Percentiles rank a stretch among this genome's conserved stretches.
Evolutionary conservation across 768 basidiomycete species (phyloP).

Genomic region (Xerocomellus dryophilus): DNA sequence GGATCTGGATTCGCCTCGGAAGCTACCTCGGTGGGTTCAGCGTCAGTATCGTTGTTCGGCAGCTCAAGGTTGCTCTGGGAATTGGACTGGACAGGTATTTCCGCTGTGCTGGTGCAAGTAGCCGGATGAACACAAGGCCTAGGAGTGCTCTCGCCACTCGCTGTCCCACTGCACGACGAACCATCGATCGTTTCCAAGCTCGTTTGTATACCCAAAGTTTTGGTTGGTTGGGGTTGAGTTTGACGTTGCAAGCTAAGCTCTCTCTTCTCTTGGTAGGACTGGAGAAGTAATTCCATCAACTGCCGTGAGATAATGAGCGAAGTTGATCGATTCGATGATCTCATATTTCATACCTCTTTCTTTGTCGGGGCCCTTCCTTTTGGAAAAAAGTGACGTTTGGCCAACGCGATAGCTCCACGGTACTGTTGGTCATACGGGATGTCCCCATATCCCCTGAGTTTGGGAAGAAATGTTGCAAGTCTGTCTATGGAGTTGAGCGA

Average conservation of each 20-base stretch:
- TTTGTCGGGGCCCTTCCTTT: conserved; percentile 23
- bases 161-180: neutral
- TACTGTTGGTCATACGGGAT: conserved; percentile 28
- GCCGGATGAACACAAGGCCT: neutral
- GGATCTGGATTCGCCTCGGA: neutral
- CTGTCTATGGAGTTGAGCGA: conserved; percentile 9
- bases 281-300: conserved; percentile 25
- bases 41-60: neutral
- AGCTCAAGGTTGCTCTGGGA: neutral
- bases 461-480: conserved; percentile 28
- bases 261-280: conserved; percentile 24
- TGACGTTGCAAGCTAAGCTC: conserved; percentile 6
- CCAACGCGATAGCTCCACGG: conserved; percentile 27
- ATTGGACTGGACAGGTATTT: neutral
- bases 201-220: conserved; percentile 23
- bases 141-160: neutral
- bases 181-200: conserved; percentile 5
- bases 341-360: conserved; percentile 19
- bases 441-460: conserved; percentile 29
- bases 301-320: conserved; percentile 5
- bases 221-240: conserved; percentile 1
- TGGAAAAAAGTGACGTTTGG: conserved; percentile 29
- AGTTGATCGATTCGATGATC: neutral
- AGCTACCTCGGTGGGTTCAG: neutral
- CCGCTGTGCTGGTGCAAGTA: neutral